A percentile compares a stretch with the other conserved stretches of the same genome.
These are phyloP conservation scores for Pouteria campechiana DNA, from an alignment of 179 eudicot genomes.

Conservation along the genomic window DNA sequence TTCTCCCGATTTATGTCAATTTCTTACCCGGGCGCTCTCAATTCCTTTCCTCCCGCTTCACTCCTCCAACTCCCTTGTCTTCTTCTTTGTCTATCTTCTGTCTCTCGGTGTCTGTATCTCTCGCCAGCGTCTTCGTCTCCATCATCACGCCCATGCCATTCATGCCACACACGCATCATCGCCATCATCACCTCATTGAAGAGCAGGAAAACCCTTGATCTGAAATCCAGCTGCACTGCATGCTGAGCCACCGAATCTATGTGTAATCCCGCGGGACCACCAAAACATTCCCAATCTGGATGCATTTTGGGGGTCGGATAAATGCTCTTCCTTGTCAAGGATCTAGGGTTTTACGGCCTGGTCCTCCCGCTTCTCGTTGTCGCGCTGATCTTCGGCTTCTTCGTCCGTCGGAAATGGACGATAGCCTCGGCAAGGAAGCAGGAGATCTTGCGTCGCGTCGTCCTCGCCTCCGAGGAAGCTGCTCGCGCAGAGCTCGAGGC, in stretches of 20 bases:
- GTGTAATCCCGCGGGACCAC: slow-evolving; percentile 1
- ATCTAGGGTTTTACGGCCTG: slow-evolving; percentile 51
- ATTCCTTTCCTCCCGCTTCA: no score
- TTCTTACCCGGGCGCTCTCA: no score
- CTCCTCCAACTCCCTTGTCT: background rate
- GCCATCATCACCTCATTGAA: no score
- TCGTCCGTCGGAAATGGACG: slow-evolving; percentile 71
- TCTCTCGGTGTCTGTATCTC: background rate
- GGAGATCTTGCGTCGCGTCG: slow-evolving; percentile 59
- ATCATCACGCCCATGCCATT: no score
- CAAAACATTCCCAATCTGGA: slow-evolving; percentile 21
- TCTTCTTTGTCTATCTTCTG: background rate
- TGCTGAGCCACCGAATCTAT: slow-evolving; percentile 4
- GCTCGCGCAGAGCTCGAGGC: slow-evolving; percentile 66
- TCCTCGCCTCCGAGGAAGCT: slow-evolving; percentile 57
- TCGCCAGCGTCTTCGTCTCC: slow-evolving; percentile 7
- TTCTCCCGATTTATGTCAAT: no score
- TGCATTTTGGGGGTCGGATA: slow-evolving; percentile 21
- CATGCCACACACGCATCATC: no score
- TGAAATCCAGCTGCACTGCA: slow-evolving; percentile 1
- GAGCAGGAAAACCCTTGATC: slow-evolving; percentile 11
- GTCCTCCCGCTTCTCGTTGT: slow-evolving; percentile 17
- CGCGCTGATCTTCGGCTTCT: slow-evolving; percentile 24
- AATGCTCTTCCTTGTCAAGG: slow-evolving; percentile 56
- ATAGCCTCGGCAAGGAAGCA: slow-evolving; percentile 33